Base-by-base conservation (phyloP, 106 monocot genomes). In the Dendrobium catenatum region DNA sequence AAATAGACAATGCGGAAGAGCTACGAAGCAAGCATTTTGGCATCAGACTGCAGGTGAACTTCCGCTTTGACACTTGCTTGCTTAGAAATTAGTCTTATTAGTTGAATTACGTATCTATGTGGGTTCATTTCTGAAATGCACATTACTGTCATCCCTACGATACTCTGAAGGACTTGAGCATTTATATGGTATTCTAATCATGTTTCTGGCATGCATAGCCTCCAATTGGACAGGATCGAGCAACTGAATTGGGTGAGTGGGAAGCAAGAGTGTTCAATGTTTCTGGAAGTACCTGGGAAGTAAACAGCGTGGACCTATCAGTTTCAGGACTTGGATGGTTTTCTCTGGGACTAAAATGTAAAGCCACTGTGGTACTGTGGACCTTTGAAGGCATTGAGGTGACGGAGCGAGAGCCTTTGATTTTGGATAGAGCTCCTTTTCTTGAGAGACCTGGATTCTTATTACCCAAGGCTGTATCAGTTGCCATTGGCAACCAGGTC, bases 281-380 rank as follows among this genome's bases (percentile, higher is more conserved):
- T 37, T 91, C 93, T 11, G 99, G 99, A 19, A 79, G 74, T 43
- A 95, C 88, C 78, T 99, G 99, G 99, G 95, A 95, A 1, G 90
- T 86, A 20, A 99, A 99, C 75, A 88, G 89, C 74, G 27, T 87
- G 5, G 99, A 99, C 72, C 83, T 99, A 78, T 87, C 99, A 17
- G 82, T 85, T 47, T 84, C 95, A 17, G 99, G 99, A 31, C 83
- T 93, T 1, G 99, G 95, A 54, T 99, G 99, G 99, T 91, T 91
- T 47, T 99, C 93, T 68, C 18, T 99, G 43, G 99, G 95, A 40
- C 77, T 99, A 55, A 99, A 99, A 80, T 93, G 99, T 42, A 90
- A 93, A 49, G 99, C 95, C n/a, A 90, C 85, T 55, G 77, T 99
- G 42, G 31, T 75, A 16, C 43, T 99, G n/a, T 99, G 95, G 95